Conservation (phyloP, 352 stramenopile genomes). For the Globisporangium radiosum region DNA sequence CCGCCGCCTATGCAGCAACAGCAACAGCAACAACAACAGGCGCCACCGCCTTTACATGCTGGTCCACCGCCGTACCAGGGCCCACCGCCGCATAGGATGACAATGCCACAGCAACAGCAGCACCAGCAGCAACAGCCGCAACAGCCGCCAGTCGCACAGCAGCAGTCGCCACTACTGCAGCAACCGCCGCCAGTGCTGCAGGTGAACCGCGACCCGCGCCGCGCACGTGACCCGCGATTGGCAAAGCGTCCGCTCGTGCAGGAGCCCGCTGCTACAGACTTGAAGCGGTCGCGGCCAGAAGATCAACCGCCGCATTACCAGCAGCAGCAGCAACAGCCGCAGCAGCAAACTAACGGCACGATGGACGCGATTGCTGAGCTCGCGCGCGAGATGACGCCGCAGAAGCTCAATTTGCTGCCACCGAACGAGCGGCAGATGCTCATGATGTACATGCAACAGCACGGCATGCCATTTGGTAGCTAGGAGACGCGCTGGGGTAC, state of each 20-base stretch:
- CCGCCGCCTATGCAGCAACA: conserved; percentile 4
- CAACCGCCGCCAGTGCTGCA: conserved; percentile 6
- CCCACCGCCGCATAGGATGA: conserved; percentile 18
- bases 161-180: conserved; percentile 6
- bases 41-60: not conserved
- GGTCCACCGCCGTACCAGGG: conserved; percentile 7
- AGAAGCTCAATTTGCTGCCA: conserved; percentile 75
- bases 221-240: conserved; percentile 48
- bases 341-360: conserved; percentile 19
- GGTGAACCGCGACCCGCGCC: conserved; percentile 47
- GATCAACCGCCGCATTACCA: conserved; percentile 1
- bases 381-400: conserved; percentile 70
- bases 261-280: conserved; percentile 1
- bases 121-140: conserved; percentile 4
- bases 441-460: conserved; percentile 77
- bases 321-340: conserved; percentile 1
- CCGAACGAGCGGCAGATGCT: conserved; percentile 76
- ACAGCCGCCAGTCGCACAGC: conserved; percentile 9
- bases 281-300: conserved; percentile 9
- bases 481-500: not conserved
- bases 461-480: conserved; percentile 48
- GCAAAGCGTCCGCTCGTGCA: conserved; percentile 14
- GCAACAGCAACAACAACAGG: not conserved
- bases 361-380: conserved; percentile 64
- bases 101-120: conserved; percentile 17